These are phyloP conservation scores for Sphaerosporella brunnea DNA, from an alignment of 495 filamentous ascomycete species.

Conservation along the genomic window DNA sequence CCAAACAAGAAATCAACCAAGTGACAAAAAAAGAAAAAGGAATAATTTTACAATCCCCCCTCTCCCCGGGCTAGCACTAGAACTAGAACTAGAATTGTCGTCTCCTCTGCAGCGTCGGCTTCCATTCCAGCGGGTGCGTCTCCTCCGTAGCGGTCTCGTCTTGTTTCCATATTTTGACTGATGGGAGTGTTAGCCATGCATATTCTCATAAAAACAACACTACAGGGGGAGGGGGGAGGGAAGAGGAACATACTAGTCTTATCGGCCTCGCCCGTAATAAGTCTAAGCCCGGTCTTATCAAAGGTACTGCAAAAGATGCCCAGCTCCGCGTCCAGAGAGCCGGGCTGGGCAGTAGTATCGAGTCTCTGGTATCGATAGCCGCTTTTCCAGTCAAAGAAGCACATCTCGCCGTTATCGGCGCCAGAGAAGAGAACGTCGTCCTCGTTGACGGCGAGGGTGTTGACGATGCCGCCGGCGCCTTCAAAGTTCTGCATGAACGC, in stretches of 20 bases:
- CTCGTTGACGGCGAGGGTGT: conserved; percentile 81
- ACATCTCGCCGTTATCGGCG: conserved; percentile 84
- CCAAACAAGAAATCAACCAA: no score
- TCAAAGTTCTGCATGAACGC: conserved; percentile 99
- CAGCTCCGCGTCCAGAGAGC: conserved; percentile 80
- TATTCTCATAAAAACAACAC: no score
- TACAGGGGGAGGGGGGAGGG: no score
- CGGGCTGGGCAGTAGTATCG: conserved; percentile 84
- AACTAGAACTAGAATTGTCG: conserved; percentile 16
- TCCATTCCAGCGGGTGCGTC: conserved; percentile 85
- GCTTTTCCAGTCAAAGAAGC: conserved; percentile 99
- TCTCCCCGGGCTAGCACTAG: no score
- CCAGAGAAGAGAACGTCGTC: conserved; percentile 91
- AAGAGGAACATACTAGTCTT: conserved; percentile 51
- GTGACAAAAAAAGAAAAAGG: no score
- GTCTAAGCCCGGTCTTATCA: conserved; percentile 67
- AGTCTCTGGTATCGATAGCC: conserved; percentile 75
- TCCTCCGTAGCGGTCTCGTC: conserved; percentile 82
- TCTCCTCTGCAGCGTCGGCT: conserved; percentile 44
- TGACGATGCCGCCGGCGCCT: conserved; percentile 89
- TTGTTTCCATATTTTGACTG: conserved; percentile 86
- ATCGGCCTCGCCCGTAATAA: conserved; percentile 89
- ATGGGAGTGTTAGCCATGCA: background rate
- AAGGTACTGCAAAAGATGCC: conserved; percentile 88
- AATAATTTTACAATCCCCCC: no score